Conservation (phyloP, 1,139 yeast species). For the Candida neerlandica region DNA sequence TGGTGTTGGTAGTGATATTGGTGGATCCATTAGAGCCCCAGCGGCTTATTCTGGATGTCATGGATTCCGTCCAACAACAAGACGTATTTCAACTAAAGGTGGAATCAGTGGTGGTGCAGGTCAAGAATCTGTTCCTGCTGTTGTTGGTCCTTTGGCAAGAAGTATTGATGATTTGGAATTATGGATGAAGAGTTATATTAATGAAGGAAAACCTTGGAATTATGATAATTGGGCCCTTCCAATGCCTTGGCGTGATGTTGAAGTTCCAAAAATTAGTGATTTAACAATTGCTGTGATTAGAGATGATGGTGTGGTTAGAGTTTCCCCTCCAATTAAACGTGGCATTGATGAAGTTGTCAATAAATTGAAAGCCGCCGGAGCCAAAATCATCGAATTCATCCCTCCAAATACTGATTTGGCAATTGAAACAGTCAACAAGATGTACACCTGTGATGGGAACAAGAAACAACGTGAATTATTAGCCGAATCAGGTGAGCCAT, state of each 20-base stretch:
- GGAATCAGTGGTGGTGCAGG: constrained; percentile 57
- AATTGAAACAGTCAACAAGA: constrained; percentile 49
- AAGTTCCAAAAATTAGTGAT: constrained; percentile 41
- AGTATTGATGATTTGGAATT: constrained; percentile 64
- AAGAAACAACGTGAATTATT: constrained; percentile 51
- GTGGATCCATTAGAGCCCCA: constrained; percentile 57
- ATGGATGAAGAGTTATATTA: constrained; percentile 58
- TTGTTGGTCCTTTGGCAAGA: constrained; percentile 65
- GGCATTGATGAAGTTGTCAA: constrained; percentile 30
- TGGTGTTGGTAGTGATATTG: constrained; percentile 63
- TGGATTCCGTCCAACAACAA: constrained; percentile 70
- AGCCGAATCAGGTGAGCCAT: constrained; percentile 67
- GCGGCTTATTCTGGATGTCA: constrained; percentile 56
- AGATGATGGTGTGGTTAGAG: constrained; percentile 40
- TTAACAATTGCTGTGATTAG: constrained; percentile 43
- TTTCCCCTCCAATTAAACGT: constrained; percentile 59
- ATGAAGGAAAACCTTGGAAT: constrained; percentile 71
- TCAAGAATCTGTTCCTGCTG: constrained; percentile 60
- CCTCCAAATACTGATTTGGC: constrained; percentile 56
- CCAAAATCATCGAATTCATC: constrained; percentile 37
- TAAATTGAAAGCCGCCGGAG: constrained; percentile 35
- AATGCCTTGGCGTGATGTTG: constrained; percentile 63
- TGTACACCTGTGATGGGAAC: constrained; percentile 66
- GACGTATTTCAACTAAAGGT: constrained; percentile 56
- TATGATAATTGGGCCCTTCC: constrained; percentile 57